phyloP scores from a whole-genome alignment of 75 land plant genomes.

The Cryptomeria japonica region DNA sequence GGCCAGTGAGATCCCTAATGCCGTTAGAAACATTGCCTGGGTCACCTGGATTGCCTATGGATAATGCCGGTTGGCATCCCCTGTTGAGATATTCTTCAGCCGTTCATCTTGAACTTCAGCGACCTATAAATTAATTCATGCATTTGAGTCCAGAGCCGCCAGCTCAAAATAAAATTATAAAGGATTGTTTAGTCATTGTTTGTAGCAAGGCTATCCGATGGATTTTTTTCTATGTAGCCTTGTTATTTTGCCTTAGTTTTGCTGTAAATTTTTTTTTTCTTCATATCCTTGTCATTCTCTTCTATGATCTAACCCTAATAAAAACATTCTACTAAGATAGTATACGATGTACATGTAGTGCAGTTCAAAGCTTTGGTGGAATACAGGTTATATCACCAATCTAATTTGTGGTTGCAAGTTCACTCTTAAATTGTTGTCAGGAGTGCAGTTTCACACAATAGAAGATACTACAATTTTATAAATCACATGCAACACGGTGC shows the following conservation, averaged over 20 bases:
- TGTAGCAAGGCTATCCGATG: neutral
- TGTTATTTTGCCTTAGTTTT: neutral
- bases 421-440: neutral
- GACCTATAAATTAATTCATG: neutral
- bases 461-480: neutral
- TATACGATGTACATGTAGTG: neutral
- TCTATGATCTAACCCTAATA: neutral
- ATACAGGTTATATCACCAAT: neutral
- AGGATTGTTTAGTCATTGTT: neutral
- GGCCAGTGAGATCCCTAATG: neutral
- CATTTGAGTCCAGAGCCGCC: neutral
- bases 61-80: neutral
- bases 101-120: neutral
- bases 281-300: neutral
- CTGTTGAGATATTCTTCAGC: neutral
- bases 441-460: neutral
- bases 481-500: neutral
- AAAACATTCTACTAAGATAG: neutral
- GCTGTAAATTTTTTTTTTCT: too few relatives aligned
- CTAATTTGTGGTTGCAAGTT: neutral
- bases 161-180: neutral
- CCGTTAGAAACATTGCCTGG: neutral
- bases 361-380: neutral
- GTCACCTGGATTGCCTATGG: neutral
- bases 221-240: neutral